Conservation (phyloP, 108 stramenopile genomes). For the Pseudonitzschia delicatissima region DNA sequence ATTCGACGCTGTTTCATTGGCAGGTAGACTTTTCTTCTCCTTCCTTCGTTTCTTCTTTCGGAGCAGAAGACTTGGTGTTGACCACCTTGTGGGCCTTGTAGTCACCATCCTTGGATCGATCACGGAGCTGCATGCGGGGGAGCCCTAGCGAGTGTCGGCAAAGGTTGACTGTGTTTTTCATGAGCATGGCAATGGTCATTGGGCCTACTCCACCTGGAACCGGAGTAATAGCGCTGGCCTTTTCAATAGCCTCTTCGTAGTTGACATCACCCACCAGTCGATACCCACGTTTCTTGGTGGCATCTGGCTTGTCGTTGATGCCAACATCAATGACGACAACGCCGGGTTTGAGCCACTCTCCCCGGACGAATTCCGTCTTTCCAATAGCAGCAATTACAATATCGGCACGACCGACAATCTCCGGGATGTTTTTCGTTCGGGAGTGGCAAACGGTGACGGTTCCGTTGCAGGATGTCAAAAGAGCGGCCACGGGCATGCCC, state of each 20-base stretch:
- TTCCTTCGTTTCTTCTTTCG: background rate
- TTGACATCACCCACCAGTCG: slow-evolving; percentile 93
- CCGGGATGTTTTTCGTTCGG: slow-evolving; percentile 74
- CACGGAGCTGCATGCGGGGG: slow-evolving; percentile 15
- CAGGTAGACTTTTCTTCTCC: background rate
- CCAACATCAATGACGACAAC: slow-evolving; percentile 96
- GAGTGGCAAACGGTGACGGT: slow-evolving; percentile 93
- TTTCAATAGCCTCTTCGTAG: slow-evolving; percentile 65
- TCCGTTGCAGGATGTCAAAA: slow-evolving; percentile 82
- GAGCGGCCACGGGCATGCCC: slow-evolving; percentile 88
- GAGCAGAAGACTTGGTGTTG: background rate
- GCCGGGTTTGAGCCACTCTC: slow-evolving; percentile 89
- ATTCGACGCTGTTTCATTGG: no score
- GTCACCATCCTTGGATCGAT: background rate
- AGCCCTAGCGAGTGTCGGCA: slow-evolving; percentile 26
- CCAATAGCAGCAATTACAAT: slow-evolving; percentile 95
- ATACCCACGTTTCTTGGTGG: slow-evolving; percentile 76
- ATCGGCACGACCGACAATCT: slow-evolving; percentile 77
- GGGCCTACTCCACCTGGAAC: slow-evolving; percentile 97
- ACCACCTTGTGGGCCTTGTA: slow-evolving; percentile 1
- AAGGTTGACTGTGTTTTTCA: slow-evolving; percentile 82
- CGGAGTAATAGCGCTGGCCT: slow-evolving; percentile 89
- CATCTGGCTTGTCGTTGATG: slow-evolving; percentile 82
- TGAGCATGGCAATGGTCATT: slow-evolving; percentile 97
- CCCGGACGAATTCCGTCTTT: slow-evolving; percentile 76